Conservation (phyloP, 2,329 filamentous ascomycete genomes). For the Ilyonectria sp. region DNA sequence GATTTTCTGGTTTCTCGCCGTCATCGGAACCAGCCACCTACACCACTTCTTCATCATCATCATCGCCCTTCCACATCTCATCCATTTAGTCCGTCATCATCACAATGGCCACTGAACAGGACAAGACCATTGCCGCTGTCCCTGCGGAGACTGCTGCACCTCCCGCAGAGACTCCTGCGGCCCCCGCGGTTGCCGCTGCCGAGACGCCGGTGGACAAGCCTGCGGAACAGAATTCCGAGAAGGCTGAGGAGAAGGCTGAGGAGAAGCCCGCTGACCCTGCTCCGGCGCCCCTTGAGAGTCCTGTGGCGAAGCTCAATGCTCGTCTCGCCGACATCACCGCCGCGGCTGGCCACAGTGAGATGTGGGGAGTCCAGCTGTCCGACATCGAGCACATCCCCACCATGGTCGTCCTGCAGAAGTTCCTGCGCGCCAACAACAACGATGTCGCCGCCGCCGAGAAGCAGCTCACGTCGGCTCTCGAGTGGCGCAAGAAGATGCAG, state of each 20-base stretch:
- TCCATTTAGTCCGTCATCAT: not conserved
- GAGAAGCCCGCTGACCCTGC: constrained; percentile 5
- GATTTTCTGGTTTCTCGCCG: constrained; percentile 8
- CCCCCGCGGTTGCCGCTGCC: constrained; percentile 31
- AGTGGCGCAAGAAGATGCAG: constrained; percentile 85
- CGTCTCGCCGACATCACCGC: constrained; percentile 71
- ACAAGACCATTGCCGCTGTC: constrained; percentile 37
- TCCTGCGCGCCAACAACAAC: constrained; percentile 89
- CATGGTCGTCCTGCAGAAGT: constrained; percentile 91
- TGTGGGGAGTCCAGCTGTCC: constrained; percentile 86
- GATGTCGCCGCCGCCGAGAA: constrained; percentile 81
- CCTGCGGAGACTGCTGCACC: constrained; percentile 28
- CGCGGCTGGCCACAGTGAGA: constrained; percentile 77
- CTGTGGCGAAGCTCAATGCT: constrained; percentile 70
- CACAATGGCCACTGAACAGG: constrained; percentile 52
- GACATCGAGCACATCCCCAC: constrained; percentile 77
- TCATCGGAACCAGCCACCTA: constrained; percentile 10
- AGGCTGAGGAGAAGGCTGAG: constrained; percentile 15
- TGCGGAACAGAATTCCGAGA: constrained; percentile 33
- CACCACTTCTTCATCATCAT: constrained; percentile 16
- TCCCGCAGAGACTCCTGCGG: constrained; percentile 25
- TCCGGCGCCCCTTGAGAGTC: constrained; percentile 46
- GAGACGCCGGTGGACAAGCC: constrained; percentile 31
- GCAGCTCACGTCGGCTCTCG: constrained; percentile 84
- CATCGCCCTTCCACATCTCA: not conserved